Conservation (phyloP, 1,139 yeast species). For the Sugiyamaella xylanicola region DNA sequence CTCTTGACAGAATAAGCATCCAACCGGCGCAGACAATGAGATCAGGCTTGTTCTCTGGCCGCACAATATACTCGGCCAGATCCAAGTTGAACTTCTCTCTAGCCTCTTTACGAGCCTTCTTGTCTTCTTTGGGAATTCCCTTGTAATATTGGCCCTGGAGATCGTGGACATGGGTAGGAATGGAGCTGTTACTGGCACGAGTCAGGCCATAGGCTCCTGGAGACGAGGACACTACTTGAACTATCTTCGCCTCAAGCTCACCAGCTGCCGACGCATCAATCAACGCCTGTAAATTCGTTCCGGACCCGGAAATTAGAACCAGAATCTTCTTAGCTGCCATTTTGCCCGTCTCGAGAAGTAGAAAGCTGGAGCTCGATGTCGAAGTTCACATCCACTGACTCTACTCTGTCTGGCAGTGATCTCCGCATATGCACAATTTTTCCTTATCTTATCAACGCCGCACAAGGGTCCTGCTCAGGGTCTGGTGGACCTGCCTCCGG, state of each 20-base stretch:
- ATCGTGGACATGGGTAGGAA: slow-evolving; percentile 70
- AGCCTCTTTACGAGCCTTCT: slow-evolving; percentile 56
- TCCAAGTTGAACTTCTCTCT: slow-evolving; percentile 76
- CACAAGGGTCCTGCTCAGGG: not conserved
- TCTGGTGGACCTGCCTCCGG: not conserved
- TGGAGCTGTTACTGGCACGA: slow-evolving; percentile 69
- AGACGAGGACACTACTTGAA: slow-evolving; percentile 81
- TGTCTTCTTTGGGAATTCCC: slow-evolving; percentile 67
- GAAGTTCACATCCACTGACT: too few relatives aligned
- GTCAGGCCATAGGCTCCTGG: slow-evolving; percentile 79
- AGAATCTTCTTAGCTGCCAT: slow-evolving; percentile 45
- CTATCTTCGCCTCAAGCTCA: slow-evolving; percentile 56
- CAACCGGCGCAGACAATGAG: slow-evolving; percentile 97
- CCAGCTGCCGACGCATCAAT: slow-evolving; percentile 66
- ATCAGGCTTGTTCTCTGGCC: slow-evolving; percentile 56
- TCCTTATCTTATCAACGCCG: slow-evolving; percentile 16
- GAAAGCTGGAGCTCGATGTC: too few relatives aligned
- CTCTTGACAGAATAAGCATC: slow-evolving; percentile 88
- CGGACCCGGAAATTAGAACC: slow-evolving; percentile 91
- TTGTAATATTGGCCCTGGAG: slow-evolving; percentile 69
- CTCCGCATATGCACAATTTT: slow-evolving; percentile 5
- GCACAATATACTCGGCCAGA: slow-evolving; percentile 65
- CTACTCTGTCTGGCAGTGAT: too few relatives aligned
- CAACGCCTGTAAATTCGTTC: slow-evolving; percentile 90
- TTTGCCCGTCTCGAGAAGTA: not conserved